Percentiles rank a stretch among this genome's conserved stretches.
phyloP scores from a whole-genome alignment of 305 asterid genomes.

The Lippia alba region DNA sequence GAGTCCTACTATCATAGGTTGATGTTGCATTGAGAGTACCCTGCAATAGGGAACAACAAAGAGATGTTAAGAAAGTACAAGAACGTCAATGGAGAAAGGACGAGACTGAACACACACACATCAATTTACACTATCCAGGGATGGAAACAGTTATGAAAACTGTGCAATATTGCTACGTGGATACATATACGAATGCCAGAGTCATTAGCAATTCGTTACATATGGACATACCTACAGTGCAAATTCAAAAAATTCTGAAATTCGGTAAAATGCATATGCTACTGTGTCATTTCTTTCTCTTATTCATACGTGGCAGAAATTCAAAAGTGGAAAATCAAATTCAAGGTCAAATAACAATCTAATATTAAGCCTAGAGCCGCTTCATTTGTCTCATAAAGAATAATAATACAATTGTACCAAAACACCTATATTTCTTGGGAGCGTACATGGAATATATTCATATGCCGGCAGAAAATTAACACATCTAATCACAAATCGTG shows the following conservation, averaged over 20 bases:
- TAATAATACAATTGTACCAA: not conserved
- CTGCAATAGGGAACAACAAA: slow-evolving; percentile 45
- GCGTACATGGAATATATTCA: not conserved
- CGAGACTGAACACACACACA: not conserved
- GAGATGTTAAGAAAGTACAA: not conserved
- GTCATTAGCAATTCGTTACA: not conserved
- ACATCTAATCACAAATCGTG: slow-evolving; percentile 20
- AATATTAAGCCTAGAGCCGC: slow-evolving; percentile 6
- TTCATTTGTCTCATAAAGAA: not conserved
- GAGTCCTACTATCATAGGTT: slow-evolving; percentile 78
- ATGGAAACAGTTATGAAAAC: slow-evolving; percentile 9
- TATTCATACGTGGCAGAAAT: not conserved
- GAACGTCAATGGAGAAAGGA: not conserved
- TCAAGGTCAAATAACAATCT: slow-evolving; percentile 1
- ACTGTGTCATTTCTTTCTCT: not conserved
- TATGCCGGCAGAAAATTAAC: not conserved
- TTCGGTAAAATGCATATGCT: not conserved
- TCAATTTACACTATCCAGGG: not conserved
- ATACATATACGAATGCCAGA: slow-evolving; percentile 2
- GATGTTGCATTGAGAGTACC: slow-evolving; percentile 84
- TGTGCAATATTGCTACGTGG: not conserved
- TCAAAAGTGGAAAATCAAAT: not conserved
- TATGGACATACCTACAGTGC: not conserved
- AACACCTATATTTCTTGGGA: slow-evolving; percentile 2
- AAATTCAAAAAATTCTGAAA: not conserved